Percentiles rank a stretch among this genome's conserved stretches.
phyloP scores from a whole-genome alignment of 1,139 yeast genomes.

The Candida pseudoviswanathii region DNA sequence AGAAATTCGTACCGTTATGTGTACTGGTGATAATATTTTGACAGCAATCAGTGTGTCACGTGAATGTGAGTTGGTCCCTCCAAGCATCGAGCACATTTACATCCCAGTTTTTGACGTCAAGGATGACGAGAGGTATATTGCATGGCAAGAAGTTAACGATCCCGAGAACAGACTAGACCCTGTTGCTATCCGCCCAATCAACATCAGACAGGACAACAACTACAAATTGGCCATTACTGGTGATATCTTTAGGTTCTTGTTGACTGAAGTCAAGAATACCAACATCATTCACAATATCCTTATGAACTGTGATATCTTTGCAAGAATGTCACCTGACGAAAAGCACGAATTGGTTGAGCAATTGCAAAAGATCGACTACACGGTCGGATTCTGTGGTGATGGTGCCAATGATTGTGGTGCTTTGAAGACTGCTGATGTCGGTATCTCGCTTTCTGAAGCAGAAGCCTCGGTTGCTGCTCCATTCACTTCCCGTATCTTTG shows the following conservation, averaged over 20 bases:
- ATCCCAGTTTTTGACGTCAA: conserved; percentile 62
- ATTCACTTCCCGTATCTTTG: conserved; percentile 86
- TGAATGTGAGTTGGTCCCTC: conserved; percentile 70
- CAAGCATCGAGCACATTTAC: conserved; percentile 51
- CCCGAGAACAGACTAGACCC: conserved; percentile 59
- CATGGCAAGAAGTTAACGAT: conserved; percentile 70
- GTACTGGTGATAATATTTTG: conserved; percentile 94
- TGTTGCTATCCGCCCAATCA: conserved; percentile 56
- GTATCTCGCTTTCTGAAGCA: conserved; percentile 93
- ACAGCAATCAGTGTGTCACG: conserved; percentile 93
- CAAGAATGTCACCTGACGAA: conserved; percentile 99
- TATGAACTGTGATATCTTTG: conserved; percentile 77
- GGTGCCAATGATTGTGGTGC: conserved; percentile 99
- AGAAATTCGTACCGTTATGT: conserved; percentile 83
- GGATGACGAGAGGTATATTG: conserved; percentile 35
- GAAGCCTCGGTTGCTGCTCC: conserved; percentile 99
- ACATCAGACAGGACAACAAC: conserved; percentile 28
- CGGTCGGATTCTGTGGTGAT: conserved; percentile 97
- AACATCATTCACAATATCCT: conserved; percentile 57
- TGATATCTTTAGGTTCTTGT: conserved; percentile 78
- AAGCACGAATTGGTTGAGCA: conserved; percentile 93
- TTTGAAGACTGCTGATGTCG: conserved; percentile 94
- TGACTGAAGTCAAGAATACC: conserved; percentile 54
- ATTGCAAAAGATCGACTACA: conserved; percentile 79
- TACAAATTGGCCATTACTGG: conserved; percentile 88